Percentiles rank a stretch among this genome's conserved stretches.
These are phyloP conservation scores for Mucor plumbeus DNA, from an alignment of 371 early-diverging fungal species.

Conservation along the genomic window DNA sequence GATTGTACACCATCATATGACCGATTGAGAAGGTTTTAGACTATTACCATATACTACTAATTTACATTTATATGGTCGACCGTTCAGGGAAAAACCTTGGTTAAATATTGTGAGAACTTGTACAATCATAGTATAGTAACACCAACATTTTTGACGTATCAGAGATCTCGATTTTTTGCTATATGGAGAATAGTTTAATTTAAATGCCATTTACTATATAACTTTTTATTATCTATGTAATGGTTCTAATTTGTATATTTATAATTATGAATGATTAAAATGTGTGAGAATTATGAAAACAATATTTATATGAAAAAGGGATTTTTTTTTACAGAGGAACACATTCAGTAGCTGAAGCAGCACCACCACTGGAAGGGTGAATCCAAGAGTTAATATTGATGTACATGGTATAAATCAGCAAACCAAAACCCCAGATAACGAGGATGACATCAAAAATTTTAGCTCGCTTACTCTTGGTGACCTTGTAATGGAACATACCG, in stretches of 20 bases:
- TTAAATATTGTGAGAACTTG: background rate
- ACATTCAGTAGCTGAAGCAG: conserved; percentile 5
- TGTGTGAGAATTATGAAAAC: conserved; percentile 3
- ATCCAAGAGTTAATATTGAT: conserved; percentile 19
- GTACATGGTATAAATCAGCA: conserved; percentile 50
- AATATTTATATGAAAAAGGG: background rate
- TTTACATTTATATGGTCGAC: background rate
- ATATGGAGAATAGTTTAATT: too few relatives aligned
- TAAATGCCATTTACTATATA: too few relatives aligned
- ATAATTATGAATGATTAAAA: background rate
- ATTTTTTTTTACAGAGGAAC: background rate
- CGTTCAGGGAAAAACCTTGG: background rate
- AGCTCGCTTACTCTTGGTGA: conserved; percentile 39
- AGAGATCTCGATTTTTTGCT: background rate
- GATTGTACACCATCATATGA: background rate
- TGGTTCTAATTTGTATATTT: background rate
- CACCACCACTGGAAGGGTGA: conserved; percentile 24
- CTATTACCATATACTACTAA: background rate
- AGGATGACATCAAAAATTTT: conserved; percentile 49
- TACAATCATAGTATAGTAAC: background rate
- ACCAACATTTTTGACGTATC: background rate
- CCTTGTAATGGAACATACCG: conserved; percentile 72
- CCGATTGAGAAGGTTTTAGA: background rate
- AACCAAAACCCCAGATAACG: conserved; percentile 60
- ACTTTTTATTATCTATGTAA: background rate